These are phyloP conservation scores for Anisodus tanguticus DNA, from an alignment of 257 asterid species.

Conservation along the genomic window DNA sequence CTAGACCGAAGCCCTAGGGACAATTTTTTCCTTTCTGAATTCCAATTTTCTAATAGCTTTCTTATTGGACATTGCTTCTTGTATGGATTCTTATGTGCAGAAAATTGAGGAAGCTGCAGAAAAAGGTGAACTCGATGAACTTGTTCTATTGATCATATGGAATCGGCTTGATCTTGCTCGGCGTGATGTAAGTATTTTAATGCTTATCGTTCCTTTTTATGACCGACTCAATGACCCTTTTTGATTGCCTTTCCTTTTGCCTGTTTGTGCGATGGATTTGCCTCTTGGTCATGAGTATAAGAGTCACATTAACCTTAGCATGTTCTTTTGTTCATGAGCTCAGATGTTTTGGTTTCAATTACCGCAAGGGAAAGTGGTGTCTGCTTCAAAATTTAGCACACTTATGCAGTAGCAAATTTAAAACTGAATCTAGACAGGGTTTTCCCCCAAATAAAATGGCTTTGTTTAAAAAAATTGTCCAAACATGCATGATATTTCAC, in stretches of 20 bases:
- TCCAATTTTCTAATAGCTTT: background rate
- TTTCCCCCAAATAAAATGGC: slow-evolving; percentile 7
- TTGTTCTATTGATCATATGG: slow-evolving; percentile 84
- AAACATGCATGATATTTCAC: slow-evolving; percentile 18
- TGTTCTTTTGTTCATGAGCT: background rate
- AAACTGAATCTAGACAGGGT: background rate
- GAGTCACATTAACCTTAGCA: background rate
- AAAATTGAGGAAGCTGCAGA: slow-evolving; percentile 96
- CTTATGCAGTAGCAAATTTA: background rate
- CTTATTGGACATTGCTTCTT: slow-evolving; percentile 8
- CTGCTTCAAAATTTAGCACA: background rate
- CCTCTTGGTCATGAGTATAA: background rate
- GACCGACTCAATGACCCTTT: background rate
- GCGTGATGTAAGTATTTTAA: slow-evolving; percentile 74
- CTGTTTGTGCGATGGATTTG: background rate
- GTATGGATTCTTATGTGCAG: slow-evolving; percentile 50
- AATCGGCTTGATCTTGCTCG: slow-evolving; percentile 96
- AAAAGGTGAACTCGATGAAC: slow-evolving; percentile 85
- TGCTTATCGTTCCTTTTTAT: slow-evolving; percentile 18
- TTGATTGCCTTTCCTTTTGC: slow-evolving; percentile 20
- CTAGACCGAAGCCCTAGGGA: background rate
- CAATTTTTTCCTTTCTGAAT: background rate
- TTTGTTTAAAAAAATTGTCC: background rate
- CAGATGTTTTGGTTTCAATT: slow-evolving; percentile 1
- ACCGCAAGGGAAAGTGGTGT: background rate